These are phyloP conservation scores for Colletotrichum falcatum DNA, from an alignment of 2,329 filamentous ascomycete genomes.

Conservation along the genomic window DNA sequence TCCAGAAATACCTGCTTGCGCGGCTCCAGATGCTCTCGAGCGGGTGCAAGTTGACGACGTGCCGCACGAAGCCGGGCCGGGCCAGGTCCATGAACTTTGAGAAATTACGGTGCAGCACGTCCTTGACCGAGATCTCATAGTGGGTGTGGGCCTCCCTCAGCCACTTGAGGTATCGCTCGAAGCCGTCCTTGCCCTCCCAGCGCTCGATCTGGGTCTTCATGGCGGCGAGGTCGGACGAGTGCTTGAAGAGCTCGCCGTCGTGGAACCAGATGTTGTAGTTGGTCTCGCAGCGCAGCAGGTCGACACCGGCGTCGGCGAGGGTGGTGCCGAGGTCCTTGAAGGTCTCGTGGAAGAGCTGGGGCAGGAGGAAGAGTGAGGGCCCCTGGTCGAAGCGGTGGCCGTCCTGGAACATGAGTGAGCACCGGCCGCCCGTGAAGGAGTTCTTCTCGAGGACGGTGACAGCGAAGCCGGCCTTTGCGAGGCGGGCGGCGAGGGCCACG, in stretches of 20 bases:
- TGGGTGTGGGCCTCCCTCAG: slow-evolving; percentile 75
- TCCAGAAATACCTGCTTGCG: slow-evolving; percentile 75
- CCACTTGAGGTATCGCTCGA: slow-evolving; percentile 75
- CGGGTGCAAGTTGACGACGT: slow-evolving; percentile 73
- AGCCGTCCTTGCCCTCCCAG: slow-evolving; percentile 79
- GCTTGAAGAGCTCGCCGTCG: slow-evolving; percentile 72
- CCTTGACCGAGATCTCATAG: slow-evolving; percentile 74
- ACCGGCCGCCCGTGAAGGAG: slow-evolving; percentile 77
- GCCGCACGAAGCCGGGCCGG: slow-evolving; percentile 67
- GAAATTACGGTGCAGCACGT: slow-evolving; percentile 78
- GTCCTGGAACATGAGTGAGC: slow-evolving; percentile 71
- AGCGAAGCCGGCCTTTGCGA: slow-evolving; percentile 75
- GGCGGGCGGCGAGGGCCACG: slow-evolving; percentile 76
- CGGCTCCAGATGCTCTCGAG: slow-evolving; percentile 78
- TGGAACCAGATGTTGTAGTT: slow-evolving; percentile 83
- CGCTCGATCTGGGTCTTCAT: slow-evolving; percentile 80
- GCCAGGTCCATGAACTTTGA: slow-evolving; percentile 68
- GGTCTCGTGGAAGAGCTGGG: slow-evolving; percentile 75
- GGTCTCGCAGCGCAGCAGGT: slow-evolving; percentile 77
- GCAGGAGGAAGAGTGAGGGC: slow-evolving; percentile 78
- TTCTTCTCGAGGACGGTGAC: slow-evolving; percentile 88
- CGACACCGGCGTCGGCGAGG: slow-evolving; percentile 73
- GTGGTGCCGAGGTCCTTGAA: slow-evolving; percentile 77
- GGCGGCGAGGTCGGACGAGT: slow-evolving; percentile 74
- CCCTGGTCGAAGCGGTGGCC: slow-evolving; percentile 82